Evolutionary conservation across 805 yeast genomes (phyloP).

Genomic region (Suhomyces kilbournensis): DNA sequence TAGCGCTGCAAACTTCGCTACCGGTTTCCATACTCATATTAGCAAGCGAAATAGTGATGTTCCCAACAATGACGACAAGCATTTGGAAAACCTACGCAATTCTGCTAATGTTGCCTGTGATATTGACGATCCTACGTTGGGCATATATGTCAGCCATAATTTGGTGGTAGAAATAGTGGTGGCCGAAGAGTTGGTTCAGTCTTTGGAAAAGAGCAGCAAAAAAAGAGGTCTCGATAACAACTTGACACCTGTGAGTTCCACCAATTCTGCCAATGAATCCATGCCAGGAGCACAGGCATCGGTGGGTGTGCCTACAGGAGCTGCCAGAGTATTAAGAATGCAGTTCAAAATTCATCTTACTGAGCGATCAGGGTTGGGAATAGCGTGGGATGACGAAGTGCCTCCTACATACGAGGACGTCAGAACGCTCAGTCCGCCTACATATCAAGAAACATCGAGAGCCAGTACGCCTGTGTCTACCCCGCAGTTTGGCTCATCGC

Average conservation of each 20-base stretch:
- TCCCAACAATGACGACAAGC: constrained; percentile 19
- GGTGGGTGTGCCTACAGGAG: constrained; percentile 83
- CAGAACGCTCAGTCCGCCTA: constrained; percentile 81
- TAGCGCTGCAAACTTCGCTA: constrained; percentile 54
- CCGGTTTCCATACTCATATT: constrained; percentile 45
- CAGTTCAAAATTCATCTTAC: constrained; percentile 82
- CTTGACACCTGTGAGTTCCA: constrained; percentile 27
- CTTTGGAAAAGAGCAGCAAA: constrained; percentile 11
- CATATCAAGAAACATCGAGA: constrained; percentile 42
- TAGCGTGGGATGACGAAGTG: constrained; percentile 98
- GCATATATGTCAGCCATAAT: constrained; percentile 72
- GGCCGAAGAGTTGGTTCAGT: constrained; percentile 77
- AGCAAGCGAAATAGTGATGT: constrained; percentile 43
- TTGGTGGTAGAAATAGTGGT: constrained; percentile 86
- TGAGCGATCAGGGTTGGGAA: constrained; percentile 92
- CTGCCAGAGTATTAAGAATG: constrained; percentile 93
- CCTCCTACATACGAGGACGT: constrained; percentile 95
- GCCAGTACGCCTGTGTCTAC: constrained; percentile 23
- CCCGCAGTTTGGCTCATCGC: constrained; percentile 4
- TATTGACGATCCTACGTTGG: constrained; percentile 75
- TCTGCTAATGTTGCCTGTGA: constrained; percentile 71
- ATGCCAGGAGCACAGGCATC: constrained; percentile 17
- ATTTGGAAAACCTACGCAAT: constrained; percentile 24
- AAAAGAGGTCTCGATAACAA: constrained; percentile 2
- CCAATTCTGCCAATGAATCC: constrained; percentile 9